Evolutionary conservation across 2,329 filamentous ascomycete species (phyloP), one percentile per base, ranked within the genome.

Genomic region (Purpureocillium takamizusanense): DNA sequence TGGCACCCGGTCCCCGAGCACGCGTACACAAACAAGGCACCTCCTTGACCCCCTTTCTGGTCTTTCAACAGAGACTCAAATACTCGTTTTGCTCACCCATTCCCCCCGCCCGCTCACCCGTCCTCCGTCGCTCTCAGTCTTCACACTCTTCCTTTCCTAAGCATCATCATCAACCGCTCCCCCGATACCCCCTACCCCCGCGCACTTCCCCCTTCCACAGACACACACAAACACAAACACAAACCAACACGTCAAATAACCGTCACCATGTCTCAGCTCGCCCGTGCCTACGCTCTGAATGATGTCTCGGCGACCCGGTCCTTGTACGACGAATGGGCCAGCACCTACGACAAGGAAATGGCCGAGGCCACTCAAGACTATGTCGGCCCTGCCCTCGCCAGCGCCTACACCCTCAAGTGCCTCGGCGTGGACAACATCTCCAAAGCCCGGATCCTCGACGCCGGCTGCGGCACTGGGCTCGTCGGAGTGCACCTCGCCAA

Each of bases 381-480:
- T 52, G 37, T 69, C 52, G 54, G 67, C 48, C 68, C 68, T 51
- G 33, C 48, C 37, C 39, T 58, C 37, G 51, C 63, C 39, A 41
- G 61, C 50, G 50, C 60, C 51, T 38, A 59, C 45, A 45, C 66
- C 41, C 46, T 59, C 49, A 31, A 57, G 32, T 39, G 36, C 42
- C 44, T 60, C 14, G 51, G 49, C 54, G 23, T 46, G 30, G 46
- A 47, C 7, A 42, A 44, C 23, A 45, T 54, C 34, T 44, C 44
- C 36, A 42, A 45, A n/a, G 42, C 46, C 25, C 42, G 48, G 41
- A 66, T 76, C 39, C 61, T 74, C 0, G 72, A 76, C 42, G 71
- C 71, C 16, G 72, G 72, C n/a, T 75, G 72, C 41, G 72, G 72
- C 4, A 76, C 71, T 1, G 72, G 72, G 1, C 62, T 74, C 8